Base-by-base conservation (phyloP, 2,329 filamentous ascomycete genomes). In the Drechslera avenae region DNA sequence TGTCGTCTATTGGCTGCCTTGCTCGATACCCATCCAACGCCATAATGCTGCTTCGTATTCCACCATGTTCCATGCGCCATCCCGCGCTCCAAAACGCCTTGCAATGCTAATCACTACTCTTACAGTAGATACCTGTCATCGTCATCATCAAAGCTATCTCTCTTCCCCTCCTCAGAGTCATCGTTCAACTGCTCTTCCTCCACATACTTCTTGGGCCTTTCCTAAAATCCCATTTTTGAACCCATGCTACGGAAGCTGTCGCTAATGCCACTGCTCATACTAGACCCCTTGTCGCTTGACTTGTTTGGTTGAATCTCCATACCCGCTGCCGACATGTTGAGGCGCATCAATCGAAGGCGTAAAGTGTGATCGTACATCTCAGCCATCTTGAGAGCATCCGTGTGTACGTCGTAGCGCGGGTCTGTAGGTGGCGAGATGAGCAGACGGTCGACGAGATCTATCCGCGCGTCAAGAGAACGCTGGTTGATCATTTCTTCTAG, bases 391-490 rank as follows among this genome's bases (percentile, higher is more conserved):
- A 96, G 77, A 0, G 88, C 86, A 5, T 86, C 80, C 19, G 79
- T 76, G 69, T 97, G 91, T 64, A 95, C 85, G 39, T 84, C 79
- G 10, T 80, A 78, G 30, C 93, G 84, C 2, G 85, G 76, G 51
- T 93, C 83, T 9, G 79, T 81, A 18, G 86, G 82, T 5, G 87
- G 84, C 1, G 89, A 88, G 9, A 91, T 84, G 4, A 97, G 83
- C 1, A 95, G 78, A 73, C 85, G 83, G 62, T 94, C 88, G 52
- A 95, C 90, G 0, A 89, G 83, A 69, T 99, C 91, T 52, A 99
- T 87, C 21, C 91, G 83, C 6, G 91, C 91, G 59, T 91, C 81
- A 9, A 99, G 77, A 1, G 81, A 81, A 6, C 86, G 86, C 10
- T 80, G 78, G 43, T 86, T 81, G 63, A 99, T 97, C 84, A 97